Percentiles rank a stretch among this genome's conserved stretches.
phyloP scores from a whole-genome alignment of 495 filamentous ascomycete genomes.

The Pyrenula aspistea region DNA sequence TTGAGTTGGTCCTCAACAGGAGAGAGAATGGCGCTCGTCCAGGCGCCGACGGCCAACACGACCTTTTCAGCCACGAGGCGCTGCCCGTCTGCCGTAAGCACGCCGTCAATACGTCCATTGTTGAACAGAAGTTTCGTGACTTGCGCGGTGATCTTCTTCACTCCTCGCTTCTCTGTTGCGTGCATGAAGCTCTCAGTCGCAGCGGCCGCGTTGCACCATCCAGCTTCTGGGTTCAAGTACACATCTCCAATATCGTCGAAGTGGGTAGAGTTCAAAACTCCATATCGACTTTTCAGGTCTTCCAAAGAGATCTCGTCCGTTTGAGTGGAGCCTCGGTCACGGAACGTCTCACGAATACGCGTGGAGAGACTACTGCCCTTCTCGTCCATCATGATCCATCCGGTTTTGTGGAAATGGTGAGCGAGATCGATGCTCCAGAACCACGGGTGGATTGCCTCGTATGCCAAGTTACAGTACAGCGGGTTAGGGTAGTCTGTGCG shows the following conservation, averaged over 20 bases:
- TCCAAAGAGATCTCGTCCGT: conserved; percentile 16
- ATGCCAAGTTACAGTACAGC: conserved; percentile 18
- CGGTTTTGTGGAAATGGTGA: conserved; percentile 17
- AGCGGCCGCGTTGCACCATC: conserved; percentile 26
- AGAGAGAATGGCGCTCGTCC: conserved; percentile 22
- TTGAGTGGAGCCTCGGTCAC: conserved; percentile 5
- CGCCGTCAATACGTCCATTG: conserved; percentile 8
- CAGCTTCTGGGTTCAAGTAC: conserved; percentile 26
- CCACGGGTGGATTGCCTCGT: conserved; percentile 21
- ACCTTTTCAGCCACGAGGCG: conserved; percentile 19
- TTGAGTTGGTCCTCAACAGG: conserved; percentile 19
- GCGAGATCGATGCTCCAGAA: conserved; percentile 9
- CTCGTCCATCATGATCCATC: conserved; percentile 25
- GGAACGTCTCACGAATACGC: conserved; percentile 22
- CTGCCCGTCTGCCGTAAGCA: conserved; percentile 19
- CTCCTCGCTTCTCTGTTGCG: conserved; percentile 9
- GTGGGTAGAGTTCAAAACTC: conserved; percentile 16
- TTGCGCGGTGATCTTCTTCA: conserved; percentile 14
- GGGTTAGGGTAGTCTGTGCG: conserved; percentile 21
- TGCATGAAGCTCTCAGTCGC: conserved; percentile 20
- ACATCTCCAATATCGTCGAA: conserved; percentile 13
- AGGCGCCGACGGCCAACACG: conserved; percentile 21
- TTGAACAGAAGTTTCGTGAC: neutral
- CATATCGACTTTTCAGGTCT: conserved; percentile 15
- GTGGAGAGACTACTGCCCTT: conserved; percentile 13